Evolutionary conservation across 495 filamentous ascomycete species (phyloP), one percentile per base, ranked within the genome.

Genomic region (Tuber melanosporum): DNA sequence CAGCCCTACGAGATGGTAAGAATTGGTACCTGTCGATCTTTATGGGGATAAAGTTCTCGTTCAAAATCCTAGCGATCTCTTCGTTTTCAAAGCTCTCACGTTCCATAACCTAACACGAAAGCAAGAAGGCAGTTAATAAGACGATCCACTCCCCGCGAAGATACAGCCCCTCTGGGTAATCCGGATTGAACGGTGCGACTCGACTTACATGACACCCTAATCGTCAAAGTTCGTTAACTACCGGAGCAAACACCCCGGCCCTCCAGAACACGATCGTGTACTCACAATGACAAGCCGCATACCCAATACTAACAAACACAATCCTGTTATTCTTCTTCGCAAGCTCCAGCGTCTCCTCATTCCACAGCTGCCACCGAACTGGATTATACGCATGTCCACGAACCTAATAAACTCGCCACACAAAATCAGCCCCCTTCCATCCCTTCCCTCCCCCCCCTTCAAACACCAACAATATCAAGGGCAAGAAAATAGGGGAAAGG

Each of bases 231-330:
- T 45, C 57, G 74, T 80, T 70, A 80, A 77, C 62, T 52, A 69
- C 62, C 46, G 45, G 57, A 66, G 41, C 39, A 36, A 66, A 73
- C 41, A 36, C 46, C 26, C 46, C 71, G 6, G 10, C 46, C 45
- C 12, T 70, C 41, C 43, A 49, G 32, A 75, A 26, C 41, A 74
- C 72, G 72, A 57, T 52, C 44, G 45, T 42, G 41, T 80, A 80
- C 91, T 81, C 85, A 95, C 94, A 95, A 85, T 99, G 96, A 85
- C 95, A 98, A 46, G 95, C 94, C 3, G 92, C 91, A 85, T 97
- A 98, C 41, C 95, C 95, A 83, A 98, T 97, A 83, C 94, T 97
- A 75, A 98, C 87, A 84, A 98, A 98, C 47, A 99, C 89, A 74
- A 97, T 87, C 77, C 91, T 91, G 83, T 98, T 95, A 80, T 92